Percentiles rank a stretch among this genome's conserved stretches.
Conservation (phyloP, 1,284 basidiomycete genomes). For the Papiliotrema laurentii region DNA sequence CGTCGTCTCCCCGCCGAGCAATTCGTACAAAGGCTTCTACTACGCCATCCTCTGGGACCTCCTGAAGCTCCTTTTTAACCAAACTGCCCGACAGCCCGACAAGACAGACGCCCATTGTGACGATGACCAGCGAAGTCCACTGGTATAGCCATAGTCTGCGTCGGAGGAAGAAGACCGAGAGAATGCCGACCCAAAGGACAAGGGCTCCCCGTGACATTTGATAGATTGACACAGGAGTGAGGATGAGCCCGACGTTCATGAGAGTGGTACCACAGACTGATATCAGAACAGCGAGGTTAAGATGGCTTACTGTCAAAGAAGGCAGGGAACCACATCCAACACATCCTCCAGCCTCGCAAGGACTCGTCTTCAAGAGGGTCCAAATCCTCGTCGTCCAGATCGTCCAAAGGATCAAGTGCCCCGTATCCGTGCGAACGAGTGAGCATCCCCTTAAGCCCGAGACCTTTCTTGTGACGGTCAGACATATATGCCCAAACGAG, state of each 20-base stretch:
- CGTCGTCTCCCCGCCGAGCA: conserved; percentile 42
- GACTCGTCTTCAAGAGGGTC: conserved; percentile 11
- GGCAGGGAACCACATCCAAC: conserved; percentile 47
- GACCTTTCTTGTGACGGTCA: conserved; percentile 31
- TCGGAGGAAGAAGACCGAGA: conserved; percentile 87
- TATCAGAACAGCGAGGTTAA: background rate
- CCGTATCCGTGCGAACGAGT: conserved; percentile 22
- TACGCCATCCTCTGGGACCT: conserved; percentile 8
- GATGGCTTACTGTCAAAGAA: conserved; percentile 45
- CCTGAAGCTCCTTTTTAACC: conserved; percentile 64
- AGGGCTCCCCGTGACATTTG: conserved; percentile 97
- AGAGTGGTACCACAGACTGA: conserved; percentile 55
- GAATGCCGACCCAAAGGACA: conserved; percentile 90
- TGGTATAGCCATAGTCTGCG: conserved; percentile 53
- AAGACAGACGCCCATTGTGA: conserved; percentile 83
- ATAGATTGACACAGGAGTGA: conserved; percentile 95
- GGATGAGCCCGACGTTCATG: conserved; percentile 92
- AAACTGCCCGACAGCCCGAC: conserved; percentile 90
- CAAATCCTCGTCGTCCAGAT: no score
- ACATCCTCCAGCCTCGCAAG: conserved; percentile 35
- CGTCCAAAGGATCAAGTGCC: conserved; percentile 13
- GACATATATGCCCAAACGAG: conserved; percentile 65
- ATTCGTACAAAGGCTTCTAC: conserved; percentile 6
- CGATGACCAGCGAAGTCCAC: conserved; percentile 85
- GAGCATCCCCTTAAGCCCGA: conserved; percentile 37